phyloP scores from a whole-genome alignment of 495 filamentous ascomycete genomes.

The Aspergillus ostianus region DNA sequence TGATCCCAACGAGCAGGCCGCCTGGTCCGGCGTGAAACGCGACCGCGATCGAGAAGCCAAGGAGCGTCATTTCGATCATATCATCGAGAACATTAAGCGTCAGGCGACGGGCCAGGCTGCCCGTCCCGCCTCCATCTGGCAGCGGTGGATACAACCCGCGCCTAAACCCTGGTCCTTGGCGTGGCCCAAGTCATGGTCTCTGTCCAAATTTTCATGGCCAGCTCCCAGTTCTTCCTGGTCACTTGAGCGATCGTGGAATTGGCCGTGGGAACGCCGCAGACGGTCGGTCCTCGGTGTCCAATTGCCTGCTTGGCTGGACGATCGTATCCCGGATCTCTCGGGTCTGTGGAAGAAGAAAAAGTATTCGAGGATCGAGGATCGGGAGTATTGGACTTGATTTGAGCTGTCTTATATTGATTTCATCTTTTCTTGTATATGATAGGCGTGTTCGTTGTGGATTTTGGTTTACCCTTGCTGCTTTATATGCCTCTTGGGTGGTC shows the following conservation, averaged over 20 bases:
- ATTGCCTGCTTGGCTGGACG: constrained; percentile 8
- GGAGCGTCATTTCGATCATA: constrained; percentile 39
- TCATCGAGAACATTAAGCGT: constrained; percentile 30
- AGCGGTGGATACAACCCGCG: constrained; percentile 20
- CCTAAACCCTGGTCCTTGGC: background rate
- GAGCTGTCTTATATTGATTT: background rate
- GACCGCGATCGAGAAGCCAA: constrained; percentile 24
- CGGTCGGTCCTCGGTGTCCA: constrained; percentile 14
- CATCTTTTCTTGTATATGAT: background rate
- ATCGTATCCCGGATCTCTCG: background rate
- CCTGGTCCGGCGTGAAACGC: constrained; percentile 28
- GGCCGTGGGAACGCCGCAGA: constrained; percentile 28
- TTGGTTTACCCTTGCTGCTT: background rate
- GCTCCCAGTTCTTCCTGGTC: constrained; percentile 8
- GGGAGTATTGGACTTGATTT: background rate
- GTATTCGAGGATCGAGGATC: constrained; percentile 1
- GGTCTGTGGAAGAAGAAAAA: constrained; percentile 1
- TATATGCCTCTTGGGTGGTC: background rate
- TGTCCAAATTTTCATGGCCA: background rate
- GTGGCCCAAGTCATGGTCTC: background rate
- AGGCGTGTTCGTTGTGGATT: background rate
- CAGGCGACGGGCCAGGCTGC: constrained; percentile 11
- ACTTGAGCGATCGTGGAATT: constrained; percentile 19
- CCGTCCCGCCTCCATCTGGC: background rate
- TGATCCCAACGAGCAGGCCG: constrained; percentile 34